Base-by-base conservation (phyloP, 257 asterid genomes). In the Solanum chaucha region DNA sequence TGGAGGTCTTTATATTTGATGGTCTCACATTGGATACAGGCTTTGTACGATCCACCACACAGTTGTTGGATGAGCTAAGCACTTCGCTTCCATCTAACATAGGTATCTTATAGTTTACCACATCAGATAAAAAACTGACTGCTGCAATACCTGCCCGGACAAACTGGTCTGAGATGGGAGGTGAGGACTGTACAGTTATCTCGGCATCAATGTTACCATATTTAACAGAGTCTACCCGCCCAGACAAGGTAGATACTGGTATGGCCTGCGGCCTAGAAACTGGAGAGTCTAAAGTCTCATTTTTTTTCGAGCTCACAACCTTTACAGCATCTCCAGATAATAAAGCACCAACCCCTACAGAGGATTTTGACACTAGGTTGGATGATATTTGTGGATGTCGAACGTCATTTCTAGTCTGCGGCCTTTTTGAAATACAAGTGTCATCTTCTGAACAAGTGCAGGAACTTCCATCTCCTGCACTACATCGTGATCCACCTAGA, bases 81-180 rank as follows among this genome's bases (percentile, higher is more conserved):
- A 88, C 48, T 19, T 91, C 86, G 22, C 91, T 93, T 82, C 96
- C 98, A 72, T 92, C 98, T 14, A 90, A 77, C 88, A 83, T 35
- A 2, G 99, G 98, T 87, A 97, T 92, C 72, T 95, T 91, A 84
- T 93, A 91, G 85, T 90, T 94, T n/a, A 94, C 98, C n/a, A 97
- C 87, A 84, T 97, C 98, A 6, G 98, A 94, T 51, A 97, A 89
- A 87, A 94, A 91, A 24, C 92, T 93, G 13, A 94, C 98, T 13
- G 99, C 98, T 17, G 96, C 98, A 92, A 94, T 93, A 87, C 98
- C 98, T 8, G 93, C 98, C 90, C 91, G 94, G n/a, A 97, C 94
- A 72, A 95, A 89, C 58, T 95, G 98, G 85, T 95, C 98, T 2
- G 94, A 61, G 34, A 94, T 87, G 59, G 95, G 97, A 86, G 94